phyloP scores from a whole-genome alignment of 2,329 filamentous ascomycete species.

The Fusarium phyllophilum region DNA sequence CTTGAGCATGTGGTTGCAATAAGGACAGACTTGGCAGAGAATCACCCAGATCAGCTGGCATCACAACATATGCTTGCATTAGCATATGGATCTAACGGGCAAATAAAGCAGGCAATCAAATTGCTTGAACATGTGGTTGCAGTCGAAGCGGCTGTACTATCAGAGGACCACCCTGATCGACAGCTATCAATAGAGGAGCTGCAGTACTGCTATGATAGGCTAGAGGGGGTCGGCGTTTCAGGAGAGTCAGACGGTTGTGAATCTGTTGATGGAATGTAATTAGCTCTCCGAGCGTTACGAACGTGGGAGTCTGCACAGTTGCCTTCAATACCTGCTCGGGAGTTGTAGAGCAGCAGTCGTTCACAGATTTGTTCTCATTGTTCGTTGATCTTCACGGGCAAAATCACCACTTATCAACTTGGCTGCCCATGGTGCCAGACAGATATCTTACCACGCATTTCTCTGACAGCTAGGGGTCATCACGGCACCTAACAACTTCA shows the following conservation, averaged over 20 bases:
- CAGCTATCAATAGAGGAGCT: fast-evolving
- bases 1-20: neutral
- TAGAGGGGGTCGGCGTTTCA: fast-evolving
- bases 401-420: too few species aligned
- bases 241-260: fast-evolving
- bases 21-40: fast-evolving
- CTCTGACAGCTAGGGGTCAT: too few species aligned
- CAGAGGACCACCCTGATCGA: fast-evolving
- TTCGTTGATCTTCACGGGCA: too few species aligned
- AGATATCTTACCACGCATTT: too few species aligned
- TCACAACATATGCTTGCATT: neutral
- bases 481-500: too few species aligned
- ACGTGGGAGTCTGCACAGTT: fast-evolving
- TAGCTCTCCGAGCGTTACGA: neutral
- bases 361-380: fast-evolving
- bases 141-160: neutral
- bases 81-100: neutral
- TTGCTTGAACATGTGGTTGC: neutral
- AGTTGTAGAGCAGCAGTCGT: fast-evolving
- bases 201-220: neutral
- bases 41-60: neutral
- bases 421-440: too few species aligned
- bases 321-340: fast-evolving
- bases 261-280: fast-evolving
- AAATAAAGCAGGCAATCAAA: neutral